Evolutionary conservation across 768 basidiomycete species (phyloP).

Genomic region (Suillus paluster): DNA sequence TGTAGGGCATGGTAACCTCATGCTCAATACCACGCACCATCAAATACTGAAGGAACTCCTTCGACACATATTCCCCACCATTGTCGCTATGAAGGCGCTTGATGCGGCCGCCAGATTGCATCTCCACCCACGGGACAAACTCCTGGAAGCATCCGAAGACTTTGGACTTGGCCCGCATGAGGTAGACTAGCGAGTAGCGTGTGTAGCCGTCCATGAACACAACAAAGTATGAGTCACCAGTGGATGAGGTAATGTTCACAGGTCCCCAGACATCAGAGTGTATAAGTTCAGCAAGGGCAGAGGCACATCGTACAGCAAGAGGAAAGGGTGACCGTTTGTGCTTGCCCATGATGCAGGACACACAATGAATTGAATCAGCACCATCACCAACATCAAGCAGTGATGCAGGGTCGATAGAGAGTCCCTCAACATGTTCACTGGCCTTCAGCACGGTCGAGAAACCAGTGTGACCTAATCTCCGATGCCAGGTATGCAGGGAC

Average conservation of each 20-base stretch:
- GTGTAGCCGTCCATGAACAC: slow-evolving; percentile 14
- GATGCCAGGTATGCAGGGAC: not conserved
- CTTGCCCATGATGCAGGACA: slow-evolving; percentile 42
- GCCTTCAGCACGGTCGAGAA: not conserved
- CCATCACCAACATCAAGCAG: not conserved
- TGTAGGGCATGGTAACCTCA: slow-evolving; percentile 15
- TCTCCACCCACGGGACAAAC: slow-evolving; percentile 7
- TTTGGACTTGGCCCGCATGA: not conserved
- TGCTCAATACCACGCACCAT: slow-evolving; percentile 6
- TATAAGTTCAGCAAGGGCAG: slow-evolving; percentile 4
- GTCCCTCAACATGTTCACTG: not conserved
- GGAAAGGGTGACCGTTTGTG: slow-evolving; percentile 35
- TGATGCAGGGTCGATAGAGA: not conserved
- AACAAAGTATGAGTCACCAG: slow-evolving; percentile 11
- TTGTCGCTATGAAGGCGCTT: slow-evolving; percentile 14
- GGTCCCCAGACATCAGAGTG: slow-evolving; percentile 24
- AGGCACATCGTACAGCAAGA: slow-evolving; percentile 5
- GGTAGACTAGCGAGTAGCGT: not conserved
- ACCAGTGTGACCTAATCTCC: not conserved
- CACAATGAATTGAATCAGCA: slow-evolving; percentile 24
- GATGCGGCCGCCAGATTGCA: not conserved
- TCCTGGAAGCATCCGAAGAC: not conserved
- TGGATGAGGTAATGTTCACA: not conserved
- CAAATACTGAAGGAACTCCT: slow-evolving; percentile 6
- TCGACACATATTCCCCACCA: slow-evolving; percentile 19